phyloP scores from a whole-genome alignment of 2,329 filamentous ascomycete species.

The Remersonia thermophila region DNA sequence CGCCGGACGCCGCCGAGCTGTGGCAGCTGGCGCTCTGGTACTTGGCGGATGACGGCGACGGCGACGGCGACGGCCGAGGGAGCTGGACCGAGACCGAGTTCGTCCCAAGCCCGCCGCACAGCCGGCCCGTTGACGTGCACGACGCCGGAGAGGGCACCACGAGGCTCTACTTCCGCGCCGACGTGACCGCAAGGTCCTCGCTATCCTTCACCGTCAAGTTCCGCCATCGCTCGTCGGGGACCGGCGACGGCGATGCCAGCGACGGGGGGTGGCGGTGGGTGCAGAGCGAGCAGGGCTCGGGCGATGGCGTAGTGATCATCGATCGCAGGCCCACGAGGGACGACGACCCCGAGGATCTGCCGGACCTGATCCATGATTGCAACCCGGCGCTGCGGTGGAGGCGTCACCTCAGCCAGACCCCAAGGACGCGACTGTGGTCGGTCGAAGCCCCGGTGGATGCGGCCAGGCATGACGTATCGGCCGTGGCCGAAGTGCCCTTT shows the following conservation, averaged over 20 bases:
- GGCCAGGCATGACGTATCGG: slow-evolving; percentile 45
- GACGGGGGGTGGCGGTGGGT: slow-evolving; percentile 57
- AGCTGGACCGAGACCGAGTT: slow-evolving; percentile 43
- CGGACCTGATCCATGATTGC: slow-evolving; percentile 44
- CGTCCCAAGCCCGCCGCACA: slow-evolving; percentile 13
- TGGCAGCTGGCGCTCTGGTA: slow-evolving; percentile 74
- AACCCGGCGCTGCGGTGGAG: slow-evolving; percentile 43
- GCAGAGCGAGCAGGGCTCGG: slow-evolving; percentile 48
- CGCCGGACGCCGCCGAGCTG: slow-evolving; percentile 37
- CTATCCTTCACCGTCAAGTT: slow-evolving; percentile 63
- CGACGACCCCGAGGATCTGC: slow-evolving; percentile 29
- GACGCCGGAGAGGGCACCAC: slow-evolving; percentile 22
- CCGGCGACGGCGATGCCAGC: slow-evolving; percentile 18
- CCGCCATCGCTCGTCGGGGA: slow-evolving; percentile 26
- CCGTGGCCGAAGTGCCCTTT: slow-evolving; percentile 42
- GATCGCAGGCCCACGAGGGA: slow-evolving; percentile 23
- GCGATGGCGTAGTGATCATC: slow-evolving; percentile 51
- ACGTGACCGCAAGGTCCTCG: slow-evolving; percentile 34
- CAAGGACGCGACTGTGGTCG: slow-evolving; percentile 59
- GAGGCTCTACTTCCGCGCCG: slow-evolving; percentile 41
- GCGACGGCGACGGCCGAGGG: slow-evolving; percentile 25
- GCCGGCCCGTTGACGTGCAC: slow-evolving; percentile 40
- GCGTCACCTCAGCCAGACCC: slow-evolving; percentile 50
- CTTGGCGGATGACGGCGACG: slow-evolving; percentile 26
- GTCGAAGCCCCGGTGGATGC: slow-evolving; percentile 44